Percentiles rank a stretch among this genome's conserved stretches.
Conservation (phyloP, 2,329 filamentous ascomycete genomes). For the Penicillium sp. region DNA sequence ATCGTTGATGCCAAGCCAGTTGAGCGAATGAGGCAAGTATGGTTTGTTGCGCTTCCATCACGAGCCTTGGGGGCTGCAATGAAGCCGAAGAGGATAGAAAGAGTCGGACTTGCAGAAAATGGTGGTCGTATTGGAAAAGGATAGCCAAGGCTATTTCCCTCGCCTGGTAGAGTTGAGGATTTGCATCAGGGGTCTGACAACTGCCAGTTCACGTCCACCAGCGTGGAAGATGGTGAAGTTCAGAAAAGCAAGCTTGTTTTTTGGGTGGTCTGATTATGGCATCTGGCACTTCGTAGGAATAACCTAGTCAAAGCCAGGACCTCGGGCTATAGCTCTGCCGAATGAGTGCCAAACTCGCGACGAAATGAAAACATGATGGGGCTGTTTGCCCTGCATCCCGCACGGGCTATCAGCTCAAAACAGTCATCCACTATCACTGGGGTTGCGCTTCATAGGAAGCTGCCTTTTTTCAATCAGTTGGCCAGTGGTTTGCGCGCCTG, state of each 20-base stretch:
- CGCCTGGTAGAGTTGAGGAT: not conserved
- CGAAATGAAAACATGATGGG: no score
- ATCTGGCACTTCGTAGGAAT: no score
- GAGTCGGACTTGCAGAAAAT: not conserved
- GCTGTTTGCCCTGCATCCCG: no score
- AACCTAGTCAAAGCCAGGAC: no score
- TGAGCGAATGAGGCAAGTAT: not conserved
- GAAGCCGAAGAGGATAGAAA: not conserved
- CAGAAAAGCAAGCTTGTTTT: no score
- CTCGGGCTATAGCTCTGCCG: no score
- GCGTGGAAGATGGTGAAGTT: not conserved
- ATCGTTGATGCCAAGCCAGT: not conserved
- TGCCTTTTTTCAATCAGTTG: constrained; percentile 6
- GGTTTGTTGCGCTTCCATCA: not conserved
- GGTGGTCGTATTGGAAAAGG: not conserved
- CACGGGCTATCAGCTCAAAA: no score
- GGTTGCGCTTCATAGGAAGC: not conserved
- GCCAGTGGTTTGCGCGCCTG: constrained; percentile 45
- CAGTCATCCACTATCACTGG: not conserved
- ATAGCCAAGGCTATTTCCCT: not conserved
- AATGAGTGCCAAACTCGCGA: no score
- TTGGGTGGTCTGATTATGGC: no score
- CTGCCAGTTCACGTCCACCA: not conserved
- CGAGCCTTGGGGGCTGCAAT: not conserved
- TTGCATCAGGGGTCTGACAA: not conserved